Conservation (phyloP, 2,329 filamentous ascomycete species). For the Pseudonectria buxi region DNA sequence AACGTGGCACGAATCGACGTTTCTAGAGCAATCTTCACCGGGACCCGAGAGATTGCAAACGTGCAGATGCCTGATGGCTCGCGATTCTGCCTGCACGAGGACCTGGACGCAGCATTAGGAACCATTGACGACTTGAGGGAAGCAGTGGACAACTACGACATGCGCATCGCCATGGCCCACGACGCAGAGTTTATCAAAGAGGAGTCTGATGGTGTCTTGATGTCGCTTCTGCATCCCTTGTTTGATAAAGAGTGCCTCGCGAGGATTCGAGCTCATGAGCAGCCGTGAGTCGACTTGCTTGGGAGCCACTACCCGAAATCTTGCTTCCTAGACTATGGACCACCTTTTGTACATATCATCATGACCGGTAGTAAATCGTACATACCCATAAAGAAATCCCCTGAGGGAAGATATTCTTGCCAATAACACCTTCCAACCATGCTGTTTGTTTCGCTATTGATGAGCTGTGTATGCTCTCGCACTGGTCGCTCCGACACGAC, state of each 20-base stretch:
- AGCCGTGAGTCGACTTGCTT: background rate
- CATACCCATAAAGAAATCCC: too few relatives aligned
- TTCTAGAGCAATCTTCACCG: constrained; percentile 4
- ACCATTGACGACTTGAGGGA: constrained; percentile 2
- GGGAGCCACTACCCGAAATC: too few relatives aligned
- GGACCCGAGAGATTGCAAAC: constrained; percentile 1
- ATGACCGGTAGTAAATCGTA: too few relatives aligned
- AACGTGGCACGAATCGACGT: too few relatives aligned
- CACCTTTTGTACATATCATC: too few relatives aligned
- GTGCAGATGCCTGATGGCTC: constrained; percentile 2
- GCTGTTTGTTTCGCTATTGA: too few relatives aligned
- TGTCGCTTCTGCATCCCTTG: constrained; percentile 6
- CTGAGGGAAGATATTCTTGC: too few relatives aligned
- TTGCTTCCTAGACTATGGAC: too few relatives aligned
- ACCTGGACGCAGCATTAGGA: background rate
- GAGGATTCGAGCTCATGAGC: constrained; percentile 2
- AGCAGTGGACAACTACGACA: constrained; percentile 2
- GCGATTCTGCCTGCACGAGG: constrained; percentile 4
- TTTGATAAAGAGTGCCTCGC: constrained; percentile 2
- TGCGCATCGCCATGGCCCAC: constrained; percentile 8
- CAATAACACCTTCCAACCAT: too few relatives aligned
- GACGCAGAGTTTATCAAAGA: constrained; percentile 8
- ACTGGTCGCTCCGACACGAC: too few relatives aligned
- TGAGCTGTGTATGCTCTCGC: too few relatives aligned
- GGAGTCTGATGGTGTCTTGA: background rate